phyloP scores from a whole-genome alignment of 306 rosid genomes.

The Albizia julibrissin region DNA sequence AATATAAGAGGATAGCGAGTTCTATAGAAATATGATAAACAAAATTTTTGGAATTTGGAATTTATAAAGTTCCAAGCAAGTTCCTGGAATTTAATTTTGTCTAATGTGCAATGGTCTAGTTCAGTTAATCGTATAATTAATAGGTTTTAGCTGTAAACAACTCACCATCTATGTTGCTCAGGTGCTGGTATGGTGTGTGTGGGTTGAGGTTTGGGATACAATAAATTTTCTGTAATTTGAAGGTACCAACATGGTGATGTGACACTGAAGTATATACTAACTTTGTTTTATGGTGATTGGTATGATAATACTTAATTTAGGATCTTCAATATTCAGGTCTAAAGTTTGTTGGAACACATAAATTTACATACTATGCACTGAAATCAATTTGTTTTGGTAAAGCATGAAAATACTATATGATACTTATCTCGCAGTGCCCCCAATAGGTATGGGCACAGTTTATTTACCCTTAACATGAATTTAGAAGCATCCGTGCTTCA shows the following conservation, averaged over 20 bases:
- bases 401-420: neutral
- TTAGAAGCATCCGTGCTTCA: neutral
- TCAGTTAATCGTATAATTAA: neutral
- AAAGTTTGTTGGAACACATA: neutral
- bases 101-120: neutral
- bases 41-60: neutral
- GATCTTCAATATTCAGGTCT: neutral
- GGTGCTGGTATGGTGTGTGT: neutral
- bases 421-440: neutral
- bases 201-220: neutral
- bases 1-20: neutral
- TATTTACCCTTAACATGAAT: neutral
- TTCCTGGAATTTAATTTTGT: neutral
- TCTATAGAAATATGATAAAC: neutral
- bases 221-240: neutral
- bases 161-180: neutral
- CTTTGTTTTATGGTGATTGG: neutral
- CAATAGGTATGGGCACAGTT: neutral
- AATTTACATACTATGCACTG: neutral
- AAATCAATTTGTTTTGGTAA: neutral
- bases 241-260: neutral
- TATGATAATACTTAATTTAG: neutral
- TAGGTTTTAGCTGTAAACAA: neutral
- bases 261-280: neutral
- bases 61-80: neutral